Evolutionary conservation across 1,284 basidiomycete species (phyloP), one percentile per base, ranked within the genome.

Genomic region (Phaffia rhodozyma): DNA sequence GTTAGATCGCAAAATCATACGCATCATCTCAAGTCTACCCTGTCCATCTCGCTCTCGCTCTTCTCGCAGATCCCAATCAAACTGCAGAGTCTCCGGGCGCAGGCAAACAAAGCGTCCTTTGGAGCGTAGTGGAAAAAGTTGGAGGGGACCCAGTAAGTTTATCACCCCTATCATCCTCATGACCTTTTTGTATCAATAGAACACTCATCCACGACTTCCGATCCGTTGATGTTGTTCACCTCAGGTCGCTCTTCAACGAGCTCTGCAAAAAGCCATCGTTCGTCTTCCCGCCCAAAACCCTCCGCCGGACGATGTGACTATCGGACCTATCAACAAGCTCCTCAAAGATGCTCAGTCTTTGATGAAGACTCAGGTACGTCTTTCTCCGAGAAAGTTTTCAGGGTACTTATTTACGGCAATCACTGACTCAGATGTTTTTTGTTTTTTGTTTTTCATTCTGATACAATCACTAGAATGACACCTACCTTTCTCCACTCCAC

Each of bases 201-300:
- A 21, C 34, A 18, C 38, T 38, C 21, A 25, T 47, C 48, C 34
- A 11, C 5, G 21, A 47, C 21, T 38, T 48, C 38, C 9, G 32
- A 43, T 11, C 16, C 13, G 13, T 43, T 7, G 5, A 43, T 43
- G 13, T 43, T 11, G 6, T 16, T 16, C 13, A 43, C 5, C 7
- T 11, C 13, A 54, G 52, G 61, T 48, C 27, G 55, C 61, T 0
- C 29, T 55, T 25, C 43, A 57, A 53, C 54, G 53, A 29, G 58
- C 63, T 18, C 54, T 65, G 1, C 63, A 65, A n/a, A 60, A 60
- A 29, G 58, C 63, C 1, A 59, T 65, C 50, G 54, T 76, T 63
- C 76, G 76, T 60, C 77, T 93, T 6, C 91, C 92, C 3, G 80
- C 86, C 6, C 89, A 94, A 75, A 84, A 83, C 48, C 92, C 91